Evolutionary conservation across 2,329 filamentous ascomycete genomes (phyloP).

Genomic region (Geoglossum cookeanum): DNA sequence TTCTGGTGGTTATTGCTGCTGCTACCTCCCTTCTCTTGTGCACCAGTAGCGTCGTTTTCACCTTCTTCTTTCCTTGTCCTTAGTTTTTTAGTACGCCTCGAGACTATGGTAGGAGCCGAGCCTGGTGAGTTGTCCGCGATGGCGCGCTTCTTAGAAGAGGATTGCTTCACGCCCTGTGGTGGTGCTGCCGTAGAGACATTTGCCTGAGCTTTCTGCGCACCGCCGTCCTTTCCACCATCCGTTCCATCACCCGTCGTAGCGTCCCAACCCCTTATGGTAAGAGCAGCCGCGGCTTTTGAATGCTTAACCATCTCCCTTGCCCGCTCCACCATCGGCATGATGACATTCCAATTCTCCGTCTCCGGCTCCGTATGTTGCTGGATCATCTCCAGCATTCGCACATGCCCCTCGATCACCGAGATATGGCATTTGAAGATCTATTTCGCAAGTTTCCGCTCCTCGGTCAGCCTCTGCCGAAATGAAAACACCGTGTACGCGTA

Average conservation of each 20-base stretch:
- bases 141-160: background rate
- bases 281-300: conserved; percentile 16
- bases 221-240: background rate
- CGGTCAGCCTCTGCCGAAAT: background rate
- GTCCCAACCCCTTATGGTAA: conserved; percentile 1
- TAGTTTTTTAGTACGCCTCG: background rate
- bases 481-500: background rate
- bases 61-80: too few species aligned
- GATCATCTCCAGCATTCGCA: conserved; percentile 20
- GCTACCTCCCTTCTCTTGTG: background rate
- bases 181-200: background rate
- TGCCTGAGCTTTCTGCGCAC: background rate
- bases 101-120: background rate
- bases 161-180: background rate
- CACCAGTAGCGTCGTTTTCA: background rate
- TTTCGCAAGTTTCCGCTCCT: background rate
- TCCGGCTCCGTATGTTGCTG: conserved; percentile 15
- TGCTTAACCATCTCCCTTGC: conserved; percentile 21
- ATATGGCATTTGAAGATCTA: conserved; percentile 18
- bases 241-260: background rate
- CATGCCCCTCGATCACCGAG: conserved; percentile 20
- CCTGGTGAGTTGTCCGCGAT: background rate
- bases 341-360: conserved; percentile 14
- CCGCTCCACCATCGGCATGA: conserved; percentile 21
- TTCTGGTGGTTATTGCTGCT: too few species aligned